Evolutionary conservation across 129 eudicot species (phyloP).

Genomic region (Gnaphalium uliginosum): DNA sequence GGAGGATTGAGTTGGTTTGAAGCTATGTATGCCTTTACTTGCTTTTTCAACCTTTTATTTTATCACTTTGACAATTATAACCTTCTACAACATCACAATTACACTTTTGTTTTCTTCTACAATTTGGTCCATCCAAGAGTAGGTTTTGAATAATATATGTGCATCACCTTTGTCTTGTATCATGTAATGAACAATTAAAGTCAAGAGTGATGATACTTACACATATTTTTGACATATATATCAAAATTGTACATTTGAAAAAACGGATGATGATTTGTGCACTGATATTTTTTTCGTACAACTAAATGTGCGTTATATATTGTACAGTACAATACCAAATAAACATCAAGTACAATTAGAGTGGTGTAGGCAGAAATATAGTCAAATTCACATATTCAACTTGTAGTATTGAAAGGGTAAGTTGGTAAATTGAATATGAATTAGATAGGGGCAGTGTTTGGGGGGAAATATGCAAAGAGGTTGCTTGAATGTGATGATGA

Average conservation of each 20-base stretch:
- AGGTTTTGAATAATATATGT: neutral
- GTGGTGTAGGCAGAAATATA: too few species aligned
- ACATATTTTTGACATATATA: neutral
- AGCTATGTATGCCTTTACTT: constrained; percentile 35
- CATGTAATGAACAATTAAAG: neutral
- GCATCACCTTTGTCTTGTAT: too few species aligned
- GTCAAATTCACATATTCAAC: too few species aligned
- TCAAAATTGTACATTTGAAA: too few species aligned
- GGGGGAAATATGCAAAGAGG: constrained; percentile 3
- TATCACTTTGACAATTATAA: neutral
- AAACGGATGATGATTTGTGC: too few species aligned
- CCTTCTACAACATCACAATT: neutral
- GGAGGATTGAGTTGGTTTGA: constrained; percentile 32
- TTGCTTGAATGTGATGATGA: constrained; percentile 27
- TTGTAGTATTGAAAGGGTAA: neutral
- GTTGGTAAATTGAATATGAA: neutral
- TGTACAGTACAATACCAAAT: too few species aligned
- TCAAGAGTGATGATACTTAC: too few species aligned
- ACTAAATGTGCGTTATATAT: too few species aligned
- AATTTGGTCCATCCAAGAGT: neutral
- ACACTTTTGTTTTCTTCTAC: neutral
- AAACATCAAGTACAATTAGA: too few species aligned
- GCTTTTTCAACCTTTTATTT: neutral
- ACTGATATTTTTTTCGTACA: too few species aligned
- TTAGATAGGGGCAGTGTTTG: too few species aligned